Base-by-base conservation (phyloP, 2,329 filamentous ascomycete genomes). In the Acarospora socialis region DNA sequence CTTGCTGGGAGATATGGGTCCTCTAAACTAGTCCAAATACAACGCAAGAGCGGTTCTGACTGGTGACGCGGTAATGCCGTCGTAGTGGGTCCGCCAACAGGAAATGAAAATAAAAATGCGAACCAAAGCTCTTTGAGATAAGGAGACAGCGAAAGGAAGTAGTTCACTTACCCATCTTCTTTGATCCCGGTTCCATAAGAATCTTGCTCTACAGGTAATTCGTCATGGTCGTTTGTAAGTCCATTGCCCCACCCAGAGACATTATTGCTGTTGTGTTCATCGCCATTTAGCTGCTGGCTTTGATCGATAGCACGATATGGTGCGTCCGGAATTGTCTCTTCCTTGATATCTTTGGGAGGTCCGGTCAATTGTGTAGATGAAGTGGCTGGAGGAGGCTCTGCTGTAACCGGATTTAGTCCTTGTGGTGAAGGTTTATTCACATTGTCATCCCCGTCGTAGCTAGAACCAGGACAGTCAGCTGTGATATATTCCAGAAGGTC, bases 81-180 rank as follows among this genome's bases (percentile, higher is more conserved):
- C n/a, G n/a, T n/a, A n/a, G n/a, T n/a, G n/a, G n/a, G n/a, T n/a
- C n/a, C n/a, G n/a, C n/a, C n/a, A n/a, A n/a, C 40, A 43, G 26
- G 27, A 19, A 23, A 34, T 31, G 28, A 32, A 21, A 29, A 33
- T 30, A 17, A 21, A 28, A 37, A 14, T 21, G 21, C 32, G 17
- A 46, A 39, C 37, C 43, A 40, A 42, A 43, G n/a, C n/a, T n/a
- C n/a, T n/a, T n/a, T n/a, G n/a, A n/a, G n/a, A n/a, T n/a, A n/a
- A n/a, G n/a, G n/a, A n/a, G n/a, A n/a, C n/a, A n/a, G n/a, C n/a
- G 41, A 47, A 43, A 36, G 35, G 37, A 42, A 44, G 36, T 35
- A 42, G 30, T 34, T 44, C 45, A 73, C 82, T 86, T 76, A 92
- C 82, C 82, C 82, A 53, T 92, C 82, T 71, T 92, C 82, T 59